Percentiles rank a stretch among this genome's conserved stretches.
Conservation (phyloP, 306 rosid genomes). For the Cajanus cajan region DNA sequence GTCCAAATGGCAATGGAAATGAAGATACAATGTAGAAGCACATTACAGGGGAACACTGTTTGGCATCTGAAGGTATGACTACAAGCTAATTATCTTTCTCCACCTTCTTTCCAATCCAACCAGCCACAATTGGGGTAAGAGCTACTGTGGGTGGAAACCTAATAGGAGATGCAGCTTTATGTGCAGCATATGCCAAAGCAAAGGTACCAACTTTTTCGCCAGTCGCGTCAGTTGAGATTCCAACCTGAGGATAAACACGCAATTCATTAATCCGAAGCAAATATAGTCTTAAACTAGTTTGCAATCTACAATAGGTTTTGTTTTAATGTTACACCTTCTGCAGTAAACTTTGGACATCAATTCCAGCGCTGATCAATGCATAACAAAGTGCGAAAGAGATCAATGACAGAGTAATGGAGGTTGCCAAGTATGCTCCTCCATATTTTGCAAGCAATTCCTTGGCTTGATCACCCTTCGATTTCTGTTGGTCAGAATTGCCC, state of each 20-base stretch:
- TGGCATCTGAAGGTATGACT: not conserved
- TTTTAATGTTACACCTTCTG: slow-evolving; percentile 56
- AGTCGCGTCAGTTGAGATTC: slow-evolving; percentile 60
- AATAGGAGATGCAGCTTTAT: slow-evolving; percentile 94
- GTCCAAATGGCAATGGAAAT: not conserved
- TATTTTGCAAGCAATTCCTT: slow-evolving; percentile 88
- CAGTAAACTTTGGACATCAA: slow-evolving; percentile 77
- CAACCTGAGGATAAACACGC: slow-evolving; percentile 50
- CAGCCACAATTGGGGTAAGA: slow-evolving; percentile 85
- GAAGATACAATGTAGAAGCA: not conserved
- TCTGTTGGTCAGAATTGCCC: slow-evolving; percentile 42
- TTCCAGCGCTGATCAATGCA: slow-evolving; percentile 60
- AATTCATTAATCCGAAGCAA: not conserved
- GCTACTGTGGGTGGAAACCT: slow-evolving; percentile 98
- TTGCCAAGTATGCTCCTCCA: slow-evolving; percentile 90
- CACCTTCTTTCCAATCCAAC: slow-evolving; percentile 84
- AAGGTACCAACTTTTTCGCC: slow-evolving; percentile 92
- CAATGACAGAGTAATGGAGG: slow-evolving; percentile 80
- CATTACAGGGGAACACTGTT: not conserved
- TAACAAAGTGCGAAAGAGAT: slow-evolving; percentile 79
- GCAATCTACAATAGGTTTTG: slow-evolving; percentile 1
- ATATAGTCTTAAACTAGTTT: not conserved
- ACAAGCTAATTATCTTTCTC: slow-evolving; percentile 51
- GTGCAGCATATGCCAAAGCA: slow-evolving; percentile 96
- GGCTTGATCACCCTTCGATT: slow-evolving; percentile 84